Evolutionary conservation across 2,329 filamentous ascomycete species (phyloP).

Genomic region (Amesomyces nigricolor): DNA sequence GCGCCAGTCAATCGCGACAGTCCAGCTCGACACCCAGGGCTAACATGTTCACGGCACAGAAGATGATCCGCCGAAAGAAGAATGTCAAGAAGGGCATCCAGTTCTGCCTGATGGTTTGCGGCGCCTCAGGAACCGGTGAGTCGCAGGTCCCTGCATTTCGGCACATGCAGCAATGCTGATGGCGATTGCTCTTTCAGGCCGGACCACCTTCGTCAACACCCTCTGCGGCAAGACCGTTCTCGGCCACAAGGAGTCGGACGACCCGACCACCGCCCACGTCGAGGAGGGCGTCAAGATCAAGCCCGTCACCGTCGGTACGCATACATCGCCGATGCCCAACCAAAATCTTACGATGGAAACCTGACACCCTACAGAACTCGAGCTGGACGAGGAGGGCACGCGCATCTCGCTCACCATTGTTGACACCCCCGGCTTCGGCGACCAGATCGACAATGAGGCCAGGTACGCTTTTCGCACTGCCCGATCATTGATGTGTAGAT

Average conservation of each 20-base stretch:
- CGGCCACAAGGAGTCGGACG: conserved; percentile 85
- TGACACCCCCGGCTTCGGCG: conserved; percentile 95
- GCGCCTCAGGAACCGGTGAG: conserved; percentile 95
- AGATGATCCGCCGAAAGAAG: conserved; percentile 99
- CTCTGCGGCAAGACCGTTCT: conserved; percentile 94
- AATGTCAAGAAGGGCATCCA: conserved; percentile 99
- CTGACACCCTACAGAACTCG: conserved; percentile 58
- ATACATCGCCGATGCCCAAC: conserved; percentile 5
- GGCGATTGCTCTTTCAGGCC: conserved; percentile 51
- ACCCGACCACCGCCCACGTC: conserved; percentile 78
- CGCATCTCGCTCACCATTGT: conserved; percentile 98
- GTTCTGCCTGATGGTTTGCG: conserved; percentile 99
- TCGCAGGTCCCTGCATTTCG: conserved; percentile 20
- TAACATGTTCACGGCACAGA: conserved; percentile 45
- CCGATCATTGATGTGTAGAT: neutral
- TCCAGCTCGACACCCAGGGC: conserved; percentile 12
- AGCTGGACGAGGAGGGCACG: conserved; percentile 96
- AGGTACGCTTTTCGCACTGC: conserved; percentile 53
- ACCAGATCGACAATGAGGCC: conserved; percentile 98
- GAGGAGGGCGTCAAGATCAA: conserved; percentile 99
- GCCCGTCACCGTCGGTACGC: conserved; percentile 91
- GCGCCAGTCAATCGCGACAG: conserved; percentile 10
- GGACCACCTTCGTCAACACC: conserved; percentile 99
- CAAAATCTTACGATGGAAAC: neutral
- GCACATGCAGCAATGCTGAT: conserved; percentile 3